These are phyloP conservation scores for Aechmea fasciata DNA, from an alignment of 176 grass and related monocot species.

Conservation along the genomic window DNA sequence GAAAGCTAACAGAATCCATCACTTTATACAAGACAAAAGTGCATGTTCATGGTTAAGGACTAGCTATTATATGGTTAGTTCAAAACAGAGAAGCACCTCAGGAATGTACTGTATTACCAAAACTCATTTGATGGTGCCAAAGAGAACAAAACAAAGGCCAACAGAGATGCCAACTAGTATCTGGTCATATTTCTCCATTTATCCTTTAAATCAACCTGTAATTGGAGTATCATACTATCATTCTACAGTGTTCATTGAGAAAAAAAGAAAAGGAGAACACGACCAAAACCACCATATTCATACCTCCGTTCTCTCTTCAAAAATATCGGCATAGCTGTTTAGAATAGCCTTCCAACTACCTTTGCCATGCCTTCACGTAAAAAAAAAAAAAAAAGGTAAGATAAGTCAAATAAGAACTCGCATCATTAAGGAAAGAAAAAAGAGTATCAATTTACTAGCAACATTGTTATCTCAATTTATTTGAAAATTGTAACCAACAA, in stretches of 20 bases:
- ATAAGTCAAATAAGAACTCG: background rate
- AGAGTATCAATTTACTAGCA: background rate
- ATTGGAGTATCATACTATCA: background rate
- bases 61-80: too few species aligned
- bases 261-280: background rate
- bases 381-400: constrained; percentile 3
- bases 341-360: constrained; percentile 66
- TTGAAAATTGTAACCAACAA: background rate
- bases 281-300: constrained; percentile 6
- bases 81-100: too few species aligned
- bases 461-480: background rate
- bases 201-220: constrained; percentile 74
- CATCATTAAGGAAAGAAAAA: constrained; percentile 6
- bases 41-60: too few species aligned
- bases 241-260: background rate
- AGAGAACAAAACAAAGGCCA: too few species aligned
- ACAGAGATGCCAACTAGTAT: background rate
- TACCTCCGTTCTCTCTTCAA: constrained; percentile 52
- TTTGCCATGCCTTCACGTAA: constrained; percentile 39
- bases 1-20: too few species aligned
- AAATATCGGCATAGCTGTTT: constrained; percentile 35
- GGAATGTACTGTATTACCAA: too few species aligned
- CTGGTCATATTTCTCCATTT: constrained; percentile 87
- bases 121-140: too few species aligned
- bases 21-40: too few species aligned